Evolutionary conservation across 345 rosid genomes (phyloP).

Genomic region (Clarkia xantiana): DNA sequence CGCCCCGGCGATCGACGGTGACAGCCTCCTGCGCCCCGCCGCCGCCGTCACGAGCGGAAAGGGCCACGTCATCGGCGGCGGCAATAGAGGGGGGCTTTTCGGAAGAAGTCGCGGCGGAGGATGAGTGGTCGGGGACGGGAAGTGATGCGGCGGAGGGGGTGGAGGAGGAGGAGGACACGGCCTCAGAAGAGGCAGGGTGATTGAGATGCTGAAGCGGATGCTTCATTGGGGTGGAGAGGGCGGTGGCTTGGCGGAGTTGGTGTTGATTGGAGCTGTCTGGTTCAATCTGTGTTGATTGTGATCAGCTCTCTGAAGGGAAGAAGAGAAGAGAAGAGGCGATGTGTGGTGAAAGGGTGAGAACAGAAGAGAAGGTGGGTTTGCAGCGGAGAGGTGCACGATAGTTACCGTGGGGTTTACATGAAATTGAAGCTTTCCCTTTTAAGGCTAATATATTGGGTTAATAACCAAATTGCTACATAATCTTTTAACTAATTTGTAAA

Average conservation of each 20-base stretch:
- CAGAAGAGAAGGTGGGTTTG: constrained; percentile 11
- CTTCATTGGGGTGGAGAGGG: constrained; percentile 9
- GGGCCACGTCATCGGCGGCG: constrained; percentile 47
- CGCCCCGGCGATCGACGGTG: constrained; percentile 67
- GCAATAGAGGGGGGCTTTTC: constrained; percentile 15
- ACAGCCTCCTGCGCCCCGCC: constrained; percentile 75
- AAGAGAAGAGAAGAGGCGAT: constrained; percentile 9
- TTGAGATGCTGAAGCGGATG: constrained; percentile 6
- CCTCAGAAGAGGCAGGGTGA: constrained; percentile 39
- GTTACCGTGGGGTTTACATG: background rate
- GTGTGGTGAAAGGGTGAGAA: constrained; percentile 16
- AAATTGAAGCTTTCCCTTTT: no score
- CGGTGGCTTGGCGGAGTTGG: background rate
- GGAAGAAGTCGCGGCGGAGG: constrained; percentile 27
- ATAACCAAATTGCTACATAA: no score
- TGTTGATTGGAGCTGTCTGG: background rate
- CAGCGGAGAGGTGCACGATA: constrained; percentile 18
- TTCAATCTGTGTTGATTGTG: background rate
- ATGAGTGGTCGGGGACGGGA: constrained; percentile 30
- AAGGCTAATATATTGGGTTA: no score
- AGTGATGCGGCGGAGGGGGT: constrained; percentile 12
- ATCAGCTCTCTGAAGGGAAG: background rate
- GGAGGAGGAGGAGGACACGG: constrained; percentile 39
- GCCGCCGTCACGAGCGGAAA: constrained; percentile 51
- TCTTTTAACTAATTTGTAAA: no score